phyloP scores from a whole-genome alignment of 805 yeast species.

The Jamesozyma hellenica region DNA sequence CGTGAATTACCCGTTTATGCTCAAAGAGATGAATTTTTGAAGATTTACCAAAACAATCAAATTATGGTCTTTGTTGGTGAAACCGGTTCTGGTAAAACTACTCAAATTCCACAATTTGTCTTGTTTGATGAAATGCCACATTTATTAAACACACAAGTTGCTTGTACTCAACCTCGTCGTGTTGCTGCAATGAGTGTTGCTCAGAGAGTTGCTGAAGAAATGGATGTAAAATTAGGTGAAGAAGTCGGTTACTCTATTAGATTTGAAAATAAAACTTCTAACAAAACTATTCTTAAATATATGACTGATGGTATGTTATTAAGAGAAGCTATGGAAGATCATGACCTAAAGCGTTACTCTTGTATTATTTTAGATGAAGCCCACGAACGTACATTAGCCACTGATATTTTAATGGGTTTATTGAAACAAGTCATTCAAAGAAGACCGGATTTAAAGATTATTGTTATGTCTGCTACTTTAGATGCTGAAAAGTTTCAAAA shows the following conservation, averaged over 20 bases:
- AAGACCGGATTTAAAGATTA: constrained; percentile 82
- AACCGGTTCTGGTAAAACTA: constrained; percentile 97
- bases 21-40: constrained; percentile 81
- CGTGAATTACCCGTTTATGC: constrained; percentile 89
- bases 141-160: constrained; percentile 70
- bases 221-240: constrained; percentile 86
- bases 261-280: constrained; percentile 80
- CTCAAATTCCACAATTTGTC: constrained; percentile 96
- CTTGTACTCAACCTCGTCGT: constrained; percentile 94
- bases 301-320: constrained; percentile 99
- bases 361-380: constrained; percentile 95
- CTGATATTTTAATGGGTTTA: constrained; percentile 94
- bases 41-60: constrained; percentile 76
- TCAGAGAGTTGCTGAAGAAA: constrained; percentile 91
- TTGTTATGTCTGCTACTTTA: constrained; percentile 94
- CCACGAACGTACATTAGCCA: constrained; percentile 92
- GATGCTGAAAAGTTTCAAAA: constrained; percentile 93
- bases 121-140: constrained; percentile 86
- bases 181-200: constrained; percentile 99
- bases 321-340: constrained; percentile 97
- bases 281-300: constrained; percentile 76
- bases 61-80: constrained; percentile 98
- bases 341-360: constrained; percentile 64
- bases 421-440: constrained; percentile 70
- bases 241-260: constrained; percentile 94